Base-by-base conservation (phyloP, 1,139 yeast genomes). In the Sugiyamaella sp. region DNA sequence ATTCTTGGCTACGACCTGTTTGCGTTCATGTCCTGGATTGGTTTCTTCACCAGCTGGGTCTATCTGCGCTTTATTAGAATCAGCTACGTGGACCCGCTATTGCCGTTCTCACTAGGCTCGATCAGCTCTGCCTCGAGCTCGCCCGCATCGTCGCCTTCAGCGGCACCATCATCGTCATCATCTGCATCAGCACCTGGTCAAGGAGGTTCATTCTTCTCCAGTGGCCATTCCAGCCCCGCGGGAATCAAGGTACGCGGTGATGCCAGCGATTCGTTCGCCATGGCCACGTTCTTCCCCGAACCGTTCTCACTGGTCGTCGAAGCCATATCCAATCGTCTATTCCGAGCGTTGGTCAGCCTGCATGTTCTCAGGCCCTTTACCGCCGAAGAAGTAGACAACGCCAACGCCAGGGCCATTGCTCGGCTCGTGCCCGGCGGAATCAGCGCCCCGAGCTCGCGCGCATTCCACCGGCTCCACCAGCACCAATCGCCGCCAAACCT, bases 211-310 rank as follows among this genome's bases (percentile, higher is more conserved):
- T 35, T 19, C 12, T 17, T 17, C n/a, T 22, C 47, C 3, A 42
- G 25, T 37, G 16, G 24, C 8, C 24, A 37, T 19, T 20, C 43
- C 10, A 22, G 16, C 14, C 14, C 42, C 21, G 29, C 43, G 17
- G 59, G 67, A 12, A 66, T 75, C n/a, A 67, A 75, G n/a, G 69
- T 83, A 25, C 71, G 78, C 39, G 97, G 97, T 46, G 97, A 90
- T 69, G 96, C 97, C 0, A 84, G 95, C 0, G 97, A 90, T 63
- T 86, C 95, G 0, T 91, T 91, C 74, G 83, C 86, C 53, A 75
- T 90, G 60, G 82, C 85, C 39, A 87, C 86, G 60, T 89, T 90
- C 67, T 73, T 73, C 80, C 96, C 96, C 1, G 80, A 75, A 41
- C 56, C 78, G 2, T 79, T 83, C 55, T 82, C 84, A 0, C 55